Evolutionary conservation across 148 eudicot genomes (phyloP).

Genomic region (Drosera capensis): DNA sequence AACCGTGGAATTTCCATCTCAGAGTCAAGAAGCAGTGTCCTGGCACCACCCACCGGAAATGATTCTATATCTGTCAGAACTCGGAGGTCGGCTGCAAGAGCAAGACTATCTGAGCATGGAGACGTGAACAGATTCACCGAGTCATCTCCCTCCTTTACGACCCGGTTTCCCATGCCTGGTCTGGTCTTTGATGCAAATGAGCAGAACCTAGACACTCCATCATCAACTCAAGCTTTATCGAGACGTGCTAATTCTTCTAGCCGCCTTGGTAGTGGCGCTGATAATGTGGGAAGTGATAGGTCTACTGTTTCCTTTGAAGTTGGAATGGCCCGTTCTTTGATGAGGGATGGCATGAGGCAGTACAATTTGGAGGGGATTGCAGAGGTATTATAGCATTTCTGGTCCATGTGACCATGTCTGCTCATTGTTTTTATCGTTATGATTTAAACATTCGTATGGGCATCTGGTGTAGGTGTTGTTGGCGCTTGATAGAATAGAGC

Average conservation of each 20-base stretch:
- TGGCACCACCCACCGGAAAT: conserved; percentile 15
- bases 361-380: conserved; percentile 63
- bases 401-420: neutral
- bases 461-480: conserved; percentile 35
- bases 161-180: conserved; percentile 23
- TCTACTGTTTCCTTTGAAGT: conserved; percentile 19
- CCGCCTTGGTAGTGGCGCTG: conserved; percentile 20
- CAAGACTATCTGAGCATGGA: conserved; percentile 24
- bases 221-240: conserved; percentile 18
- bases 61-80: conserved; percentile 17
- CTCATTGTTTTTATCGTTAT: neutral
- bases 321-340: conserved; percentile 24
- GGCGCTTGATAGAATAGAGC: conserved; percentile 78
- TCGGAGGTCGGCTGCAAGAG: conserved; percentile 21
- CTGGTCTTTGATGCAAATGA: conserved; percentile 12
- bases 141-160: conserved; percentile 7
- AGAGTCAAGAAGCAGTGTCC: conserved; percentile 31
- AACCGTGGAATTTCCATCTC: conserved; percentile 39
- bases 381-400: conserved; percentile 40
- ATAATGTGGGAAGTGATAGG: conserved; percentile 14
- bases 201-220: conserved; percentile 15
- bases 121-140: conserved; percentile 19
- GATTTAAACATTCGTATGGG: neutral
- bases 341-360: conserved; percentile 30
- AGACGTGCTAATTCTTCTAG: conserved; percentile 17